Conservation (phyloP, 169 alveolate species). For the Cryptosporidium sp. region DNA sequence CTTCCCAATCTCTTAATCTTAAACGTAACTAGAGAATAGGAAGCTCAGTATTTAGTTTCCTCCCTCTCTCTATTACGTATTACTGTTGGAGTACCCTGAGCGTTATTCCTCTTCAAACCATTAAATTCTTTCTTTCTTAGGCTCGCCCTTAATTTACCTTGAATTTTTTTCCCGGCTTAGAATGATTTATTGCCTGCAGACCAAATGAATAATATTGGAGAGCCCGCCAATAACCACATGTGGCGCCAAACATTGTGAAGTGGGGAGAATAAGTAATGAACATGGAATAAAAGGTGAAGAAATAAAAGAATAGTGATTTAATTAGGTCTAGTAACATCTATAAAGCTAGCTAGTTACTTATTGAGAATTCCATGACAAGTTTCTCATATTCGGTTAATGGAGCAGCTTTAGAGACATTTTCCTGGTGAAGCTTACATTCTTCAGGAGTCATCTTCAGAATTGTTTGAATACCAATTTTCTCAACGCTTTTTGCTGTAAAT, state of each 20-base stretch:
- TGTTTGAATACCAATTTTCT: slow-evolving; percentile 45
- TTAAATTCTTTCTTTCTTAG: not conserved
- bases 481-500: slow-evolving; percentile 33
- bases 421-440: slow-evolving; percentile 40
- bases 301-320: too few species aligned
- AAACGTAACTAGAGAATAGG: not conserved
- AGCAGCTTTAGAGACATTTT: not conserved
- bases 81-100: too few species aligned
- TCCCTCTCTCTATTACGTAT: not conserved
- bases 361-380: not conserved
- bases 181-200: not conserved
- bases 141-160: not conserved
- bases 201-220: not conserved
- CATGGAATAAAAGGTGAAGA: not conserved
- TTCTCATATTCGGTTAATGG: slow-evolving; percentile 8
- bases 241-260: not conserved
- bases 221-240: slow-evolving; percentile 10
- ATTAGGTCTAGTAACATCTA: not conserved
- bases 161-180: not conserved
- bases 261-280: not conserved
- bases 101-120: not conserved
- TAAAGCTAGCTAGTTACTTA: not conserved
- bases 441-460: slow-evolving; percentile 36
- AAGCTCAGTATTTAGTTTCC: not conserved
- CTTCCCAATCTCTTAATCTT: not conserved